Evolutionary conservation across 768 basidiomycete genomes (phyloP), one percentile per base, ranked within the genome.

Genomic region (Kwoniella dejecticola): DNA sequence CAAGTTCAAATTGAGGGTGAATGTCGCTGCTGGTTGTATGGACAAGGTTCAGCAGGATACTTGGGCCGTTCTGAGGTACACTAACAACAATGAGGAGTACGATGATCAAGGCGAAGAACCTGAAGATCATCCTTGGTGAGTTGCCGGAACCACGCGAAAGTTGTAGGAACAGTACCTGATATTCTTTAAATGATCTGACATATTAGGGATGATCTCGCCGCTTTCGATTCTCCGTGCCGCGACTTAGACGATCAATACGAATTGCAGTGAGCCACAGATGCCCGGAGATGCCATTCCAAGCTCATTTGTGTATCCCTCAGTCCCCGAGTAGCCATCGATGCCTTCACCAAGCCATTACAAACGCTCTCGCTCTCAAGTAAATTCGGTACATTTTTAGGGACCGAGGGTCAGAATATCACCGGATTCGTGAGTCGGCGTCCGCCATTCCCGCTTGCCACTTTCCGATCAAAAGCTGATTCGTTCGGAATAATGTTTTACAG

Each of bases 201-300:
- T 13, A 53, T 3, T 36, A 71, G 69, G 67, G 42, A 52, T 40
- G 66, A 70, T 55, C 60, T 70, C 21, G 66, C 53, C 1, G 60
- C 26, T 13, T 27, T 38, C 13, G 47, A 46, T 36, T 45, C 65
- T 6, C 38, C 38, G 12, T 70, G 68, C 36, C 52, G 52, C 6
- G 65, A 66, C 33, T 38, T 70, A 6, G 65, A 66, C 42, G 54
- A 59, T 29, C 15, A 41, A 24, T 54, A 70, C 54, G 19, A 49
- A 6, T 21, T 70, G 24, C 33, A 11, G 69, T 70, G 50, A 62
- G 63, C 57, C 11, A n/a, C 15, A n/a, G n/a, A n/a, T n/a, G n/a
- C n/a, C n/a, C n/a, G n/a, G n/a, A n/a, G n/a, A n/a, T n/a, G n/a
- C n/a, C n/a, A n/a, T n/a, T n/a, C n/a, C n/a, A n/a, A n/a, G n/a